Conservation (phyloP, 2,329 filamentous ascomycete genomes). For the Penicillium sp. region DNA sequence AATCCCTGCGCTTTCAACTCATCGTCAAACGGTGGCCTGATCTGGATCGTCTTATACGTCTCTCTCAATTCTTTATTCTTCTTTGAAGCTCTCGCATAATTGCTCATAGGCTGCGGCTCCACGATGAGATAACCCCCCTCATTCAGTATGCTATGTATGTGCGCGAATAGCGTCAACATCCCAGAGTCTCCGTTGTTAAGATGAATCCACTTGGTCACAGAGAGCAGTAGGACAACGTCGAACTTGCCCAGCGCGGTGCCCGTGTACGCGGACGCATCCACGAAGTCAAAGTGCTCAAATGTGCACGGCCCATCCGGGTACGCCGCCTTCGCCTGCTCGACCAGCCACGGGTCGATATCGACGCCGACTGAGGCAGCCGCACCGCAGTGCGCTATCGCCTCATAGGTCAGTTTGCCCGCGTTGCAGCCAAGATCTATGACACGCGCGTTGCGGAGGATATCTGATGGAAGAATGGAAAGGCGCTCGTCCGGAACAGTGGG, state of each 20-base stretch:
- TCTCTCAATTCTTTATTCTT: constrained; percentile 28
- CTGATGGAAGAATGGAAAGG: constrained; percentile 25
- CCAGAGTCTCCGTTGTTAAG: constrained; percentile 25
- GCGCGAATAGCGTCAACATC: constrained; percentile 24
- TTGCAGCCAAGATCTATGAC: constrained; percentile 28
- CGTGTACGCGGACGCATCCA: constrained; percentile 23
- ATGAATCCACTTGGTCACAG: constrained; percentile 27
- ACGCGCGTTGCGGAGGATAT: constrained; percentile 23
- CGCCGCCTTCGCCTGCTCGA: constrained; percentile 23
- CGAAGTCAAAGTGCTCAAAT: constrained; percentile 27
- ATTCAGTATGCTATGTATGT: constrained; percentile 23
- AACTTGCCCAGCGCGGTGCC: constrained; percentile 26
- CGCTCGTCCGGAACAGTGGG: constrained; percentile 25
- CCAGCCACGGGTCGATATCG: constrained; percentile 27
- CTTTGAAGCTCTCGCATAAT: constrained; percentile 26
- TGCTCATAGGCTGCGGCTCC: constrained; percentile 28
- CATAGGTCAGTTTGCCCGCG: constrained; percentile 26
- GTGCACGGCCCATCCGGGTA: constrained; percentile 27
- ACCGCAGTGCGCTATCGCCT: constrained; percentile 23
- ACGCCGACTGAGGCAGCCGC: constrained; percentile 23
- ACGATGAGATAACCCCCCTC: constrained; percentile 26
- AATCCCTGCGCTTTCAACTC: constrained; percentile 24
- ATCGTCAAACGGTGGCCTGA: constrained; percentile 23
- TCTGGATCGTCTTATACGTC: constrained; percentile 25
- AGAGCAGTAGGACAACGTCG: constrained; percentile 25